Evolutionary conservation across 1,284 basidiomycete species (phyloP).

Genomic region (Vanrija pseudolonga): DNA sequence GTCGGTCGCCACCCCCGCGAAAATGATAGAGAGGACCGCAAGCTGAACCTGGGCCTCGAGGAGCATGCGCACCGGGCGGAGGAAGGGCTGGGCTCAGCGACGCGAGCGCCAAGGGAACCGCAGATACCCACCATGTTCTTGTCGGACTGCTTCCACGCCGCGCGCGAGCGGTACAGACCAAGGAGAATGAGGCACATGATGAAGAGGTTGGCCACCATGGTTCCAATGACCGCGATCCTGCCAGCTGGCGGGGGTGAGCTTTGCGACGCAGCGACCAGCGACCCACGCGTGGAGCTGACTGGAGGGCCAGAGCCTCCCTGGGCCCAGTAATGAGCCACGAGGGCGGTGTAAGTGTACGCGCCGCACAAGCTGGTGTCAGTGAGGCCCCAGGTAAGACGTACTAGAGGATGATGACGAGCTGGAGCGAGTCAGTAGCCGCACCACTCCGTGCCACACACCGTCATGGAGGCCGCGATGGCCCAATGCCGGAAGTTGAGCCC

Average conservation of each 20-base stretch:
- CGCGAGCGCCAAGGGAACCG: too few relatives aligned
- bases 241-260: too few relatives aligned
- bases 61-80: constrained; percentile 26
- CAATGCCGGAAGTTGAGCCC: constrained; percentile 24
- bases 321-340: too few relatives aligned
- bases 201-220: constrained; percentile 27
- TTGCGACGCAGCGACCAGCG: too few relatives aligned
- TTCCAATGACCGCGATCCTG: constrained; percentile 14
- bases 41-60: constrained; percentile 36
- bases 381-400: too few relatives aligned
- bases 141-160: constrained; percentile 31
- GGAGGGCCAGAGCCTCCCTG: too few relatives aligned
- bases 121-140: constrained; percentile 3
- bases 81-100: constrained; percentile 12
- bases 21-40: constrained; percentile 25
- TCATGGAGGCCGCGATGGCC: constrained; percentile 17
- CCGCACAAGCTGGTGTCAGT: constrained; percentile 1
- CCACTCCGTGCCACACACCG: constrained; percentile 7
- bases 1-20: not conserved
- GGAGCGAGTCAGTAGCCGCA: not conserved
- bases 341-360: not conserved
- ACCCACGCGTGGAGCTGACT: too few relatives aligned
- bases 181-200: constrained; percentile 26
- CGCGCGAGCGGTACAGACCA: constrained; percentile 25
- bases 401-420: not conserved